Conservation (phyloP, 2,329 filamentous ascomycete genomes). For the Pseudopithomyces maydicus region DNA sequence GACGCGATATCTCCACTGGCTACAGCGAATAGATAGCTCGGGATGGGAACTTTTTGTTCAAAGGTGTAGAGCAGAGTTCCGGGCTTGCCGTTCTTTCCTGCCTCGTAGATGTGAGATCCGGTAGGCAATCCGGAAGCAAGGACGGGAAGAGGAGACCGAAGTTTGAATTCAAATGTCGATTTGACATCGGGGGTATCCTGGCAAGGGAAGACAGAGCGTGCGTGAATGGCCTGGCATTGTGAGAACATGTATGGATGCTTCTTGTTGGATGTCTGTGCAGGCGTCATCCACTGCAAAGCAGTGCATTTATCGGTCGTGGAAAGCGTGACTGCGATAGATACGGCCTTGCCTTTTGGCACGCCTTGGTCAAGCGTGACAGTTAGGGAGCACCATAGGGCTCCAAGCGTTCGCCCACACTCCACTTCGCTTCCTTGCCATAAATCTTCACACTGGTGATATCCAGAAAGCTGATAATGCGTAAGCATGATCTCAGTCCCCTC, state of each 20-base stretch:
- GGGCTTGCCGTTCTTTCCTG: constrained; percentile 58
- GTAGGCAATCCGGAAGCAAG: constrained; percentile 81
- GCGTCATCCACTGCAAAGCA: constrained; percentile 92
- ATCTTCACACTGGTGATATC: constrained; percentile 74
- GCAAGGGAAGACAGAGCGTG: constrained; percentile 91
- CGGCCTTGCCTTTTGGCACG: constrained; percentile 51
- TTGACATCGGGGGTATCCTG: constrained; percentile 98
- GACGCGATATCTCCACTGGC: constrained; percentile 82
- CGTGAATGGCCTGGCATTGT: constrained; percentile 96
- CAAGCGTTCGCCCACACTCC: constrained; percentile 70
- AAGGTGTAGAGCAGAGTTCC: constrained; percentile 76
- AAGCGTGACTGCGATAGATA: constrained; percentile 58
- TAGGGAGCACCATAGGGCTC: constrained; percentile 79
- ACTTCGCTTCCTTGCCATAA: constrained; percentile 67
- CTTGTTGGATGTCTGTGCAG: constrained; percentile 92
- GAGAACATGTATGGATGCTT: constrained; percentile 98
- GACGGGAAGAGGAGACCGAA: constrained; percentile 86
- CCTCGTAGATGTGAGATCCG: constrained; percentile 56
- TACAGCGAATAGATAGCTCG: constrained; percentile 92
- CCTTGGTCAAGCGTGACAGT: constrained; percentile 60
- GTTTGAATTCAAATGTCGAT: constrained; percentile 88
- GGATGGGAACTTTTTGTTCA: constrained; percentile 89
- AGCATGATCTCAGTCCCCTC: not conserved
- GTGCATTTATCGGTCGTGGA: constrained; percentile 88
- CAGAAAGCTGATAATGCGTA: constrained; percentile 61